Percentiles rank a stretch among this genome's conserved stretches.
phyloP scores from a whole-genome alignment of 495 filamentous ascomycete species.

The Astrothelium macrocarpum region DNA sequence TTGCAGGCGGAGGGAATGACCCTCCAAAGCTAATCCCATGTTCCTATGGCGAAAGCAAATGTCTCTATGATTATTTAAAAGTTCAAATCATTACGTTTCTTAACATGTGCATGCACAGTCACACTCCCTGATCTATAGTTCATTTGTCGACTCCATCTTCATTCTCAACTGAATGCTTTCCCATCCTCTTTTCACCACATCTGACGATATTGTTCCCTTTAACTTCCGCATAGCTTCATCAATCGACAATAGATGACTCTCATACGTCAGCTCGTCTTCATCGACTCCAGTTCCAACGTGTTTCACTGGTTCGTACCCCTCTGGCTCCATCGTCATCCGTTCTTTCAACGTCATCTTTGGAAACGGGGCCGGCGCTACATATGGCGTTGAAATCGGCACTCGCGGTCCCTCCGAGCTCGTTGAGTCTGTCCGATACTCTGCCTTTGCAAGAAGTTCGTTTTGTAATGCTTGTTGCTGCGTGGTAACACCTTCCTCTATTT shows the following conservation, averaged over 20 bases:
- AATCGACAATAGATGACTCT: slow-evolving; percentile 33
- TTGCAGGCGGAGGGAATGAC: no score
- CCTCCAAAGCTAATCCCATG: no score
- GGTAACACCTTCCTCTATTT: slow-evolving; percentile 22
- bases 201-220: slow-evolving; percentile 30
- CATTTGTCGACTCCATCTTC: slow-evolving; percentile 23
- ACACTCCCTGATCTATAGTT: no score
- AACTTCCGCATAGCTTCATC: slow-evolving; percentile 36
- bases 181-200: slow-evolving; percentile 39
- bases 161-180: slow-evolving; percentile 26
- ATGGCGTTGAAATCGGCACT: slow-evolving; percentile 4
- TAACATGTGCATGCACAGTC: no score
- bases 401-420: no score
- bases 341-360: slow-evolving; percentile 29
- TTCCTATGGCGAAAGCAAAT: no score
- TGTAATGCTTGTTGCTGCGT: not conserved
- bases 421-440: not conserved
- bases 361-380: slow-evolving; percentile 26
- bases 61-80: no score
- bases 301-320: slow-evolving; percentile 32
- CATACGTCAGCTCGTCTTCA: slow-evolving; percentile 37
- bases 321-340: slow-evolving; percentile 31
- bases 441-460: not conserved
- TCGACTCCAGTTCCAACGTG: slow-evolving; percentile 39
- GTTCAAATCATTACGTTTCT: no score